phyloP scores from a whole-genome alignment of 148 eudicot species.

The Amaranthus palmeri region DNA sequence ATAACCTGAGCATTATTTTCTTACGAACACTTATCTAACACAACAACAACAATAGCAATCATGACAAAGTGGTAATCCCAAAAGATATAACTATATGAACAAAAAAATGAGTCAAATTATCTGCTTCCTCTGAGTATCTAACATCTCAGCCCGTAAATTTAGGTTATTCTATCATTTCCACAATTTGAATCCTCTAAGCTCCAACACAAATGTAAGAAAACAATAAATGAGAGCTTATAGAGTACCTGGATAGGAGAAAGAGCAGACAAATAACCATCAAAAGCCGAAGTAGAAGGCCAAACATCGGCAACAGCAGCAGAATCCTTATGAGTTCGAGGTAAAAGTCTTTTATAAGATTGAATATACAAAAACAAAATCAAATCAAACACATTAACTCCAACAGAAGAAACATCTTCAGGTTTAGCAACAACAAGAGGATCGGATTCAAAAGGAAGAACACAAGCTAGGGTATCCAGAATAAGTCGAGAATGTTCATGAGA shows the following conservation, averaged over 20 bases:
- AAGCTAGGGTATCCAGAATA: conserved; percentile 56
- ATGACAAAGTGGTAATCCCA: no score
- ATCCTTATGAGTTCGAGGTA: conserved; percentile 81
- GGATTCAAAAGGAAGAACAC: conserved; percentile 48
- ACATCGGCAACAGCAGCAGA: conserved; percentile 90
- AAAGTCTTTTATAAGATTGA: conserved; percentile 81
- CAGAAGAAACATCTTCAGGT: conserved; percentile 36
- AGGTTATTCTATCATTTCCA: background rate
- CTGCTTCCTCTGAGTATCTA: no score
- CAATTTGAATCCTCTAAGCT: no score
- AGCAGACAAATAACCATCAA: conserved; percentile 82
- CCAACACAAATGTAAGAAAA: background rate
- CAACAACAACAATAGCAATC: no score
- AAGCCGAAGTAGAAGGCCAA: conserved; percentile 92
- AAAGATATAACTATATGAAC: no score
- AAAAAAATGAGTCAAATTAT: no score
- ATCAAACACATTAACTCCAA: conserved; percentile 66
- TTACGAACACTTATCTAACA: no score
- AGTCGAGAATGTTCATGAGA: conserved; percentile 58
- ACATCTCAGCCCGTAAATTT: no score
- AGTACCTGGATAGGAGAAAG: conserved; percentile 93
- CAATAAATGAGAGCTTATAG: background rate
- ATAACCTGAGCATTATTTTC: no score
- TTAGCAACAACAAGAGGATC: conserved; percentile 53
- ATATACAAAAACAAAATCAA: conserved; percentile 69